Evolutionary conservation across 805 yeast species (phyloP).

Genomic region (Metschnikowia baotianmanensis): DNA sequence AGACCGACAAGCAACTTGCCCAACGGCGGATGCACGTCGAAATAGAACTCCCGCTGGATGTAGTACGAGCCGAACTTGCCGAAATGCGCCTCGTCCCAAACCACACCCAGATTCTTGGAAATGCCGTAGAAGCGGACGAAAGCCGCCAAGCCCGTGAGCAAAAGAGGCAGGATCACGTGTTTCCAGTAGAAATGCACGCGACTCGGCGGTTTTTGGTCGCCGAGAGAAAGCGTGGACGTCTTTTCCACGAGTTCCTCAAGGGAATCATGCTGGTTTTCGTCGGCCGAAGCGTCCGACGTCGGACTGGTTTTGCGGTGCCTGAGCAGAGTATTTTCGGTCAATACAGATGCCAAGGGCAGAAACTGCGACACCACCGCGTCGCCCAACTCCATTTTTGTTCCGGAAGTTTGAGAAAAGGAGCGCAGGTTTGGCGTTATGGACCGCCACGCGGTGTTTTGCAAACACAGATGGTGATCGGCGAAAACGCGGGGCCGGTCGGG

Average conservation of each 20-base stretch:
- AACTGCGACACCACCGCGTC: slow-evolving; percentile 1
- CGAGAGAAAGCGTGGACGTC: slow-evolving; percentile 17
- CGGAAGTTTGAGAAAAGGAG: too few relatives aligned
- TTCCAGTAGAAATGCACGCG: slow-evolving; percentile 4
- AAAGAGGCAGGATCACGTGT: slow-evolving; percentile 9
- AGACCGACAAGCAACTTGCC: slow-evolving; percentile 92
- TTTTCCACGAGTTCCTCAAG: slow-evolving; percentile 18
- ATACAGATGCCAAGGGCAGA: background rate
- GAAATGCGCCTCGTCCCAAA: slow-evolving; percentile 98
- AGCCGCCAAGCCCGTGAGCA: slow-evolving; percentile 17
- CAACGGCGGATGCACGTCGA: slow-evolving; percentile 96
- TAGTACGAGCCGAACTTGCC: slow-evolving; percentile 96
- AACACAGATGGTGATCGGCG: too few relatives aligned
- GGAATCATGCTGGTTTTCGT: background rate
- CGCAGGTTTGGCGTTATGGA: too few relatives aligned
- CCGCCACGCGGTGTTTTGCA: too few relatives aligned
- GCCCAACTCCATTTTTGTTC: slow-evolving; percentile 5
- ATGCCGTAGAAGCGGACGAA: slow-evolving; percentile 58
- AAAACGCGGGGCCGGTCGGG: too few relatives aligned
- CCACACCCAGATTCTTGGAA: slow-evolving; percentile 63
- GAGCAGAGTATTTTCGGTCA: too few relatives aligned
- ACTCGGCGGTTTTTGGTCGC: slow-evolving; percentile 2
- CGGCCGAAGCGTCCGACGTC: background rate
- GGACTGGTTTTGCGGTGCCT: slow-evolving; percentile 1
- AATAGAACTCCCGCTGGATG: slow-evolving; percentile 82